Evolutionary conservation across 2,329 filamentous ascomycete genomes (phyloP), one percentile per base, ranked within the genome.

Genomic region (Alternaria metachromatica): DNA sequence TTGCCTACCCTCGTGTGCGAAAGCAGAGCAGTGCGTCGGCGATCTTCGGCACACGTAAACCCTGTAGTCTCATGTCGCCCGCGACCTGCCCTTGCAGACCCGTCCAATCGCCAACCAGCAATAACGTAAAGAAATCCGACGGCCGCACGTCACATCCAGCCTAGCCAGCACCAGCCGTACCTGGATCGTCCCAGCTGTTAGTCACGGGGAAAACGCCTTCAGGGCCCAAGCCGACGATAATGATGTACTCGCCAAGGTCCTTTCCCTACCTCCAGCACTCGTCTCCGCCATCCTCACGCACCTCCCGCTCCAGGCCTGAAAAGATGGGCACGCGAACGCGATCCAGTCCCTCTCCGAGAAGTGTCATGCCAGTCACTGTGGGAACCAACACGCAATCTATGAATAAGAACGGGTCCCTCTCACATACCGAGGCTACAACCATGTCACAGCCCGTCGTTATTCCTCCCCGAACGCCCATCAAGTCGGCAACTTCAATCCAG

Each of bases 191-290:
- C 62, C 44, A 25, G 61, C 61, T 63, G 49, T 63, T 72, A 69
- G 74, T 76, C 72, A 75, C 73, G 69, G 67, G 69, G 63, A 55
- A 67, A 66, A 66, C 65, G 62, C 69, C 67, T 67, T 67, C 70
- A 70, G 63, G 68, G 67, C 64, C 54, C 63, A 71, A 64, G 55
- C 63, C 69, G 69, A 53, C 45, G 18, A 60, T 56, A 49, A 84
- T 84, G 81, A 80, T 84, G 75, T 70, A 70, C 59, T 82, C 83
- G 72, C 81, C 82, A 72, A 79, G 81, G 69, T 81, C 81, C 63
- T 84, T 80, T 72, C 78, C 79, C 59, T 82, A 82, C 72, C 70
- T 76, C 33, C 75, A 76, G n/a, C 72, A 68, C 49, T 72, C 49
- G 11, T 53, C 75, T 58, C 72, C 77, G 58, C 75, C 80, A 33